phyloP scores from a whole-genome alignment of 2,329 filamentous ascomycete genomes.

The Orbilia brochopaga region DNA sequence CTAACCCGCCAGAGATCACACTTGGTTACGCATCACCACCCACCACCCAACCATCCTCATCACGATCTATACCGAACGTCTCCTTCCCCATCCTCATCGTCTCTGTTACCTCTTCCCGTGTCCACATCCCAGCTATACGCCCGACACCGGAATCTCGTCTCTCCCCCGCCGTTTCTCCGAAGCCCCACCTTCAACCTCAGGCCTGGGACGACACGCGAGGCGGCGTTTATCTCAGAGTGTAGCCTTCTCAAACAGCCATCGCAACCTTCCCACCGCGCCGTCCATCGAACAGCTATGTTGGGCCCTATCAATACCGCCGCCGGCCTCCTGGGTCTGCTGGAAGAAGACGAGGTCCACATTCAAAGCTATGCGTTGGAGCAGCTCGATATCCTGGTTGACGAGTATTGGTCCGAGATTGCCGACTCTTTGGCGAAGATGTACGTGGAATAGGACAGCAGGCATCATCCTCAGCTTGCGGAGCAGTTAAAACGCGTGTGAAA shows the following conservation, averaged over 20 bases:
- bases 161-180: slow-evolving; percentile 20
- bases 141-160: neutral
- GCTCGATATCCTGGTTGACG: slow-evolving; percentile 94
- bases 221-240: slow-evolving; percentile 20
- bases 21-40: slow-evolving; percentile 48
- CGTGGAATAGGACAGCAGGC: slow-evolving; percentile 56
- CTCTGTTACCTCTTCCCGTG: slow-evolving; percentile 19
- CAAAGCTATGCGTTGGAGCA: slow-evolving; percentile 94
- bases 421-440: slow-evolving; percentile 92
- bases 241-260: slow-evolving; percentile 12
- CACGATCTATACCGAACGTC: slow-evolving; percentile 24
- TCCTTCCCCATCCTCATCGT: slow-evolving; percentile 30
- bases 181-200: slow-evolving; percentile 45
- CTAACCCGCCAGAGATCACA: slow-evolving; percentile 45
- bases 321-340: slow-evolving; percentile 91
- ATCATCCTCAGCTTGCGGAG: slow-evolving; percentile 6
- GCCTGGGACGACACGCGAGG: slow-evolving; percentile 42
- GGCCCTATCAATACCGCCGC: slow-evolving; percentile 81
- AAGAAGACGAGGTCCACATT: slow-evolving; percentile 91
- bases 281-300: slow-evolving; percentile 70
- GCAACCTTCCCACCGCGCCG: slow-evolving; percentile 12
- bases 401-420: slow-evolving; percentile 96
- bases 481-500: slow-evolving; percentile 39
- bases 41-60: slow-evolving; percentile 13
- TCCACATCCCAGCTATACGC: neutral